These are phyloP conservation scores for Auricularia sp. DNA, from an alignment of 768 basidiomycete species.

Conservation along the genomic window DNA sequence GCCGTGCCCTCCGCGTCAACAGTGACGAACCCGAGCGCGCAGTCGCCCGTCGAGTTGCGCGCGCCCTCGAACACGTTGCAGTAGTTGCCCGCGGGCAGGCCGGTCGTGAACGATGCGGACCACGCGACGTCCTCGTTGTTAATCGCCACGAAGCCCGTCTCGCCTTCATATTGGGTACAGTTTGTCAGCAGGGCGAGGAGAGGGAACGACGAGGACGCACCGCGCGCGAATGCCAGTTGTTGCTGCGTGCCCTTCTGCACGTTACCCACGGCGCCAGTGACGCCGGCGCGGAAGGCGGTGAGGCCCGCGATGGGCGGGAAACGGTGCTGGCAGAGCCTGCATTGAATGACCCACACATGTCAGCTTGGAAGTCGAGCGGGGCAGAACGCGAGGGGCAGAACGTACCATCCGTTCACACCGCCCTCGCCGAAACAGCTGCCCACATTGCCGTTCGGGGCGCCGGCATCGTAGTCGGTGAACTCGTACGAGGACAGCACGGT, in stretches of 20 bases:
- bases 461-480: constrained; percentile 31
- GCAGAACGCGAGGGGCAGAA: constrained; percentile 38
- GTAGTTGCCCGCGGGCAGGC: constrained; percentile 46
- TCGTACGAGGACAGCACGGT: constrained; percentile 50
- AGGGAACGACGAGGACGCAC: constrained; percentile 19
- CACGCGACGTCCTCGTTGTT: constrained; percentile 52
- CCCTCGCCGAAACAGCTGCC: not conserved
- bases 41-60: not conserved
- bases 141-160: constrained; percentile 52
- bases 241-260: constrained; percentile 17
- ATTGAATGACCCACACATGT: constrained; percentile 1
- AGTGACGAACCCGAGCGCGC: not conserved
- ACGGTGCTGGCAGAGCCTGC: constrained; percentile 14
- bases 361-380: constrained; percentile 22
- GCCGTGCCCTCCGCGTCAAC: constrained; percentile 32
- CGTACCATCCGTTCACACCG: constrained; percentile 34
- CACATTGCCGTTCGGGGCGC: constrained; percentile 48
- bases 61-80: constrained; percentile 40
- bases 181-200: not conserved
- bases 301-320: constrained; percentile 12
- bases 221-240: constrained; percentile 59
- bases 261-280: not conserved
- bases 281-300: constrained; percentile 10
- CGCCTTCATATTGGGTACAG: constrained; percentile 24
- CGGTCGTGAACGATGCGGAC: constrained; percentile 46